These are phyloP conservation scores for Takakia lepidozioides DNA, from an alignment of 225 moss, liverwort and hornwort genomes.

Conservation along the genomic window DNA sequence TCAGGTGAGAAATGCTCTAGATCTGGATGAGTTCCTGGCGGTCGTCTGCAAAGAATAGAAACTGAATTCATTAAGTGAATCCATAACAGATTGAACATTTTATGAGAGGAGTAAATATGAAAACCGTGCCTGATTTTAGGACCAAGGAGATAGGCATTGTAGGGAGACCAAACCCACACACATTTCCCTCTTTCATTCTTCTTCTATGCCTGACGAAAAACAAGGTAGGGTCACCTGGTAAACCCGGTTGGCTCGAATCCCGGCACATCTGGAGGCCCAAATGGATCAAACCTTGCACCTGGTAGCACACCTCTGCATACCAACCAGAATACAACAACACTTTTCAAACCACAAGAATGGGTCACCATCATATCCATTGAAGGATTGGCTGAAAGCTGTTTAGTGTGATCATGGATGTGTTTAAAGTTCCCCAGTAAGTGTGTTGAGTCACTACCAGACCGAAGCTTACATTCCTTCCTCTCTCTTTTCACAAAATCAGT, in stretches of 20 bases:
- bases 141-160: background rate
- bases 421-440: background rate
- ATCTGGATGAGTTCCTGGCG: conserved; percentile 11
- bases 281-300: conserved; percentile 12
- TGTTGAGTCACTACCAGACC: conserved; percentile 1
- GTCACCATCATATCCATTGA: conserved; percentile 1
- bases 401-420: background rate
- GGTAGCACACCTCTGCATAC: conserved; percentile 14
- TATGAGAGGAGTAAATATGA: background rate
- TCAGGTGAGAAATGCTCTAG: conserved; percentile 6
- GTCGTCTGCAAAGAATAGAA: background rate
- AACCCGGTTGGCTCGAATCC: conserved; percentile 7
- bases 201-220: background rate
- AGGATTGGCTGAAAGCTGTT: too few relatives aligned
- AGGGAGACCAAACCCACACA: background rate
- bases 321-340: too few relatives aligned
- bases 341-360: conserved; percentile 1
- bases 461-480: too few relatives aligned
- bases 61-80: background rate
- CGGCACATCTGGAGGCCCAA: conserved; percentile 10
- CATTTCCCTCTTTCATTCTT: too few relatives aligned
- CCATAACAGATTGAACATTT: background rate
- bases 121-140: background rate
- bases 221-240: conserved; percentile 1
- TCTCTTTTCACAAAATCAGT: too few relatives aligned